Base-by-base conservation (phyloP, 805 yeast species). In the Yarrowia deformans region DNA sequence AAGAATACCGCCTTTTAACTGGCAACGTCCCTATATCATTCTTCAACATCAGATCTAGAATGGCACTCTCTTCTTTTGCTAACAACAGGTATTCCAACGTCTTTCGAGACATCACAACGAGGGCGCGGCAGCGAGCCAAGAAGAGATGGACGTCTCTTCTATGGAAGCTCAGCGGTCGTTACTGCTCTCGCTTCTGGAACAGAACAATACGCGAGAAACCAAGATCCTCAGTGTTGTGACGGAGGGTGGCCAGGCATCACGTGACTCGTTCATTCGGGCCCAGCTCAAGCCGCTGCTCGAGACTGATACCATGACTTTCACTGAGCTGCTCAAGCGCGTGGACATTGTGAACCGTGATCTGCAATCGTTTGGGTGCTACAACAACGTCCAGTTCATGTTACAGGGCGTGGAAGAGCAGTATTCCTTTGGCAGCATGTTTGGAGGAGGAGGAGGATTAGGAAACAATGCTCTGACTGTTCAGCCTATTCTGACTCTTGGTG, bases 401-500 rank as follows among this genome's bases (percentile, higher is more conserved):
- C 43, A 63, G 4, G 40, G 46, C 3, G 46, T 63, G 14, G 56
- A 46, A 4, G 46, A 63, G 16, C 48, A 37, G 32, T 46, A n/a
- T 19, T 34, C 67, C 14, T 35, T 63, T 8, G 52, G 56, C 1
- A 49, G 23, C 39, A 14, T 54, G 45, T 54, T 54, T 39, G 60
- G 60, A 54, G 60, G 60, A 18, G 29, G 16, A 1, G 37, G 39
- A 13, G 29, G 29, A 23, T n/a, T n/a, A n/a, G 29, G 29, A 23
- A 23, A 23, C 29, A 46, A 40, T 19, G 23, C 63, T 12, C 34
- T 66, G 4, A 42, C 61, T 10, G 39, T 66, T 3, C 61, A 66
- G 35, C 60, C 61, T 14, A 12, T 54, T 29, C 12, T 66, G 19
- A 16, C 29, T 0, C 43, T 78, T 16, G 67, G 72, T 10, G 70